These are phyloP conservation scores for Suillus spraguei DNA, from an alignment of 768 basidiomycete species.

Conservation along the genomic window DNA sequence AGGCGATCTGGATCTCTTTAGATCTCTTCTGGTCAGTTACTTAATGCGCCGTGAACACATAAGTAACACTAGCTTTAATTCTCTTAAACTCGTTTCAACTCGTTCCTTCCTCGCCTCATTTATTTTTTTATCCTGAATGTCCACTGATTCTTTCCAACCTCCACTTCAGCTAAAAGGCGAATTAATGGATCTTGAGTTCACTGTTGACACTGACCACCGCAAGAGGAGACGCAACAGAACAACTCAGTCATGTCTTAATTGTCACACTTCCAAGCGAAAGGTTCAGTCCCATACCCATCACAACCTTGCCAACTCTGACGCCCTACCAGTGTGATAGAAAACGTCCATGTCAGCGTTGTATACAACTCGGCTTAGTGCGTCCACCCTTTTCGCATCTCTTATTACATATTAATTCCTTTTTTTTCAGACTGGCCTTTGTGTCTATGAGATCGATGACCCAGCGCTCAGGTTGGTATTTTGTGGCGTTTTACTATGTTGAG, in stretches of 20 bases:
- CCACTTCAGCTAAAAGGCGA: slow-evolving; percentile 70
- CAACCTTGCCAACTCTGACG: slow-evolving; percentile 10
- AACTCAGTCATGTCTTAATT: slow-evolving; percentile 84
- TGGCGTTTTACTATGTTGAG: background rate
- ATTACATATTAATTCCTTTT: slow-evolving; percentile 14
- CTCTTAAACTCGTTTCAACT: slow-evolving; percentile 50
- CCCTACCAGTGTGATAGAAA: slow-evolving; percentile 81
- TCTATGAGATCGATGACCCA: slow-evolving; percentile 93
- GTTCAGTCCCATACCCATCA: slow-evolving; percentile 40
- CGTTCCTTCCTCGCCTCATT: slow-evolving; percentile 36
- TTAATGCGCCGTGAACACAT: slow-evolving; percentile 64
- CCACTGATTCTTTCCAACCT: slow-evolving; percentile 55
- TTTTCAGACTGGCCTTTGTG: slow-evolving; percentile 84
- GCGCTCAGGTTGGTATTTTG: slow-evolving; percentile 58
- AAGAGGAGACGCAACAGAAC: slow-evolving; percentile 90
- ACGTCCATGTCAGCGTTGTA: slow-evolving; percentile 88
- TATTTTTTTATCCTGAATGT: slow-evolving; percentile 41
- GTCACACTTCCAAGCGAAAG: slow-evolving; percentile 94
- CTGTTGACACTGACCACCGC: slow-evolving; percentile 71
- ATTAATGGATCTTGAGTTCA: slow-evolving; percentile 78
- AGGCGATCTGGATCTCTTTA: slow-evolving; percentile 51
- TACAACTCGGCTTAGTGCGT: slow-evolving; percentile 81
- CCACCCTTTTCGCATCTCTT: slow-evolving; percentile 8
- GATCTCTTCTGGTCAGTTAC: slow-evolving; percentile 44
- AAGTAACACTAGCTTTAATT: slow-evolving; percentile 50